Conservation (phyloP, 345 rosid species). For the Syzygium aqueum region DNA sequence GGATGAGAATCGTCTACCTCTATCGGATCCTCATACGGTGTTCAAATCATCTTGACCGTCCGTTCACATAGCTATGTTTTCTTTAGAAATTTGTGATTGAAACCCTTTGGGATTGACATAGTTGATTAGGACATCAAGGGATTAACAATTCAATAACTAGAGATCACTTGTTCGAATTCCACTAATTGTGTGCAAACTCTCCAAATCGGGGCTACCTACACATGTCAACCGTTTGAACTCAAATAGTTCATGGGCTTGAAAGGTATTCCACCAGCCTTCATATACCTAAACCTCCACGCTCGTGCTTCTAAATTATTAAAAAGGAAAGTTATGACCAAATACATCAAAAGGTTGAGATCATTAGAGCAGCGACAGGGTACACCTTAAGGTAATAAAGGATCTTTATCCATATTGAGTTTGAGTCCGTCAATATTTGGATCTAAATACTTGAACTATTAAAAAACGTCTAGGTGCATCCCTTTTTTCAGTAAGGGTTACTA, state of each 20-base stretch:
- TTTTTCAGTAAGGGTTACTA: neutral
- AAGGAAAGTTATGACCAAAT: neutral
- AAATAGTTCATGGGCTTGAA: neutral
- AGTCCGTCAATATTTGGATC: neutral
- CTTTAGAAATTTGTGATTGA: neutral
- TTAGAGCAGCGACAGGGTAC: neutral
- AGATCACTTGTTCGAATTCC: neutral
- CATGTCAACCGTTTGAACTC: neutral
- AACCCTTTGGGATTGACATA: neutral
- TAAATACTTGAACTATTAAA: neutral
- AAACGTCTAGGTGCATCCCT: neutral
- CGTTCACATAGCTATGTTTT: neutral
- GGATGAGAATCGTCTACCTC: neutral
- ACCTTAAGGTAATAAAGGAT: neutral
- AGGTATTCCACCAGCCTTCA: neutral
- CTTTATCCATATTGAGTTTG: neutral
- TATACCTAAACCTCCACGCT: neutral
- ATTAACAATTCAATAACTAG: neutral
- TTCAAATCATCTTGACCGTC: neutral
- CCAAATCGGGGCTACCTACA: neutral
- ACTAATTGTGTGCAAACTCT: neutral
- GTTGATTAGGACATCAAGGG: neutral
- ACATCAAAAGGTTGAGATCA: neutral
- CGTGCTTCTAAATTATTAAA: neutral
- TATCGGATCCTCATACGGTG: neutral